phyloP scores from a whole-genome alignment of 2,329 filamentous ascomycete species.

The Zarea fungicola region DNA sequence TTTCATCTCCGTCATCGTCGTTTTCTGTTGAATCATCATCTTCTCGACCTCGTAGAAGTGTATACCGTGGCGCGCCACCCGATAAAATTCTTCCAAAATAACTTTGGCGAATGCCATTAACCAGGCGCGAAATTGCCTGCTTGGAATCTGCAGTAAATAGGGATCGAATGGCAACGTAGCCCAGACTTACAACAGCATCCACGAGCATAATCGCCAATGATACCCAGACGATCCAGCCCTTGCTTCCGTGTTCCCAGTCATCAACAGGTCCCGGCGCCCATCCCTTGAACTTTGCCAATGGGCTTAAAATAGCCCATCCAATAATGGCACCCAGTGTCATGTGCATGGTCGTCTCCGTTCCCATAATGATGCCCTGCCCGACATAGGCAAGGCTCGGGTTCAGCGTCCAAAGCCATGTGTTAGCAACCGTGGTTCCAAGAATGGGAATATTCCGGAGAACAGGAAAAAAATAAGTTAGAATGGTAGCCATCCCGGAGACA shows the following conservation, averaged over 20 bases:
- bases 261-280: constrained; percentile 86
- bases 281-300: constrained; percentile 74
- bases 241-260: constrained; percentile 89
- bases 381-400: constrained; percentile 97
- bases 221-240: constrained; percentile 98
- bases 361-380: constrained; percentile 98
- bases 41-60: constrained; percentile 15
- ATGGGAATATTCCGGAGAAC: constrained; percentile 80
- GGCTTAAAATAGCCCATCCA: constrained; percentile 88
- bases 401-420: constrained; percentile 87
- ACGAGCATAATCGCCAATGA: constrained; percentile 95
- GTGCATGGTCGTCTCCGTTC: constrained; percentile 86
- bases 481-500: constrained; percentile 62
- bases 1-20: constrained; percentile 18
- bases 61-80: constrained; percentile 11
- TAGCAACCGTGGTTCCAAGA: constrained; percentile 68
- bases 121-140: neutral
- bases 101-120: neutral
- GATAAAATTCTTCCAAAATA: neutral
- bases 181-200: constrained; percentile 83
- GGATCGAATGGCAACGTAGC: constrained; percentile 67
- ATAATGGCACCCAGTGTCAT: constrained; percentile 88
- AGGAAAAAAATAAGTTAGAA: constrained; percentile 87
- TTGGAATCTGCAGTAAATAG: constrained; percentile 27
- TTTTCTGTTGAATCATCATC: constrained; percentile 19